phyloP scores from a whole-genome alignment of 805 yeast genomes.

The Wickerhamiella hasegawae region DNA sequence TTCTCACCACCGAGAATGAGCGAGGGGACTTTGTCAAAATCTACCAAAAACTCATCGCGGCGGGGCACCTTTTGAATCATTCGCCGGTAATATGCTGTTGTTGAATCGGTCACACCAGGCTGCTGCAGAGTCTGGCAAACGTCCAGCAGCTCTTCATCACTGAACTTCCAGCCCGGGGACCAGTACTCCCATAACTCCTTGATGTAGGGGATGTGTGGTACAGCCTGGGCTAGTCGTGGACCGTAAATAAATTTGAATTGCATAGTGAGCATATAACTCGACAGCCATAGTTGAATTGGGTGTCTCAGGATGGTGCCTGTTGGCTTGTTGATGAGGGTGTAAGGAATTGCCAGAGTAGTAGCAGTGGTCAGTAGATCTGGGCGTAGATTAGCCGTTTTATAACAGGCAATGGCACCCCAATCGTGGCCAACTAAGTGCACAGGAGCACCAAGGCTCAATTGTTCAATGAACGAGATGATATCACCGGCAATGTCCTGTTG shows the following conservation, averaged over 20 bases:
- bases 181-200: constrained; percentile 14
- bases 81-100: constrained; percentile 17
- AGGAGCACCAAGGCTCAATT: constrained; percentile 7
- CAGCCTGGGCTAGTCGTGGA: constrained; percentile 5
- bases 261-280: constrained; percentile 18
- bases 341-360: constrained; percentile 16
- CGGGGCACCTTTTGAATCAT: neutral
- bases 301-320: constrained; percentile 2
- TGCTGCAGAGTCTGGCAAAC: constrained; percentile 11
- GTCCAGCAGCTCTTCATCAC: constrained; percentile 8
- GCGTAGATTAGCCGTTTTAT: constrained; percentile 8
- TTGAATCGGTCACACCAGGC: constrained; percentile 13
- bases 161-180: constrained; percentile 15
- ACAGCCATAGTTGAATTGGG: constrained; percentile 15
- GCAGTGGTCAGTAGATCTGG: constrained; percentile 12
- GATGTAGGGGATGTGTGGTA: constrained; percentile 9
- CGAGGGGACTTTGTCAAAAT: constrained; percentile 1
- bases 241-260: constrained; percentile 11
- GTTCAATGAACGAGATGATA: constrained; percentile 8
- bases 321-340: constrained; percentile 7
- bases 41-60: neutral
- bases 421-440: constrained; percentile 18
- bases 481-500: constrained; percentile 11
- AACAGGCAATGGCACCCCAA: constrained; percentile 18
- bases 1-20: constrained; percentile 12